Evolutionary conservation across 257 asterid genomes (phyloP).

Genomic region (Fraxinus americana): DNA sequence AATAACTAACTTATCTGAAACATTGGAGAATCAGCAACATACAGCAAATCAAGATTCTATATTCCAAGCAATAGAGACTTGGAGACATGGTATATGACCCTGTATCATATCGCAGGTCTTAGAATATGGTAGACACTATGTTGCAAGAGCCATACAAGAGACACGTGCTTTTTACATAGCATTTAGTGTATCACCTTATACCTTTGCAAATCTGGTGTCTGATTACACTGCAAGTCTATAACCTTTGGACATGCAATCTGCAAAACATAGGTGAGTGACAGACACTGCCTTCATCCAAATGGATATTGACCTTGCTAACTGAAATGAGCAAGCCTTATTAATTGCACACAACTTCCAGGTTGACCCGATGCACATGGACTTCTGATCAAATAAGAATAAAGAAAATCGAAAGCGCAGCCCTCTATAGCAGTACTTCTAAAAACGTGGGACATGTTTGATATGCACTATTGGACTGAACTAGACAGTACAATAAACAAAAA

Average conservation of each 20-base stretch:
- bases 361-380: background rate
- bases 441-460: background rate
- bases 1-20: background rate
- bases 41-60: conserved; percentile 1
- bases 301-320: conserved; percentile 26
- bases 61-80: background rate
- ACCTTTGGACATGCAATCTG: conserved; percentile 21
- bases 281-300: conserved; percentile 21
- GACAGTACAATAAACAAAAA: background rate
- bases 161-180: conserved; percentile 7
- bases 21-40: background rate
- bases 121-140: conserved; percentile 14
- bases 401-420: background rate
- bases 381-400: background rate
- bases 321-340: conserved; percentile 11
- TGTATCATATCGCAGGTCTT: conserved; percentile 14
- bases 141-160: conserved; percentile 9
- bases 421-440: background rate
- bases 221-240: conserved; percentile 17
- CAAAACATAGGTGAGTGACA: background rate
- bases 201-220: conserved; percentile 11
- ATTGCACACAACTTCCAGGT: background rate
- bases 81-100: background rate
- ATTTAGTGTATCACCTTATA: conserved; percentile 15
- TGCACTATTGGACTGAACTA: background rate